Evolutionary conservation across 176 grass and related monocot species (phyloP).

Genomic region (Alloteropsis semialata): DNA sequence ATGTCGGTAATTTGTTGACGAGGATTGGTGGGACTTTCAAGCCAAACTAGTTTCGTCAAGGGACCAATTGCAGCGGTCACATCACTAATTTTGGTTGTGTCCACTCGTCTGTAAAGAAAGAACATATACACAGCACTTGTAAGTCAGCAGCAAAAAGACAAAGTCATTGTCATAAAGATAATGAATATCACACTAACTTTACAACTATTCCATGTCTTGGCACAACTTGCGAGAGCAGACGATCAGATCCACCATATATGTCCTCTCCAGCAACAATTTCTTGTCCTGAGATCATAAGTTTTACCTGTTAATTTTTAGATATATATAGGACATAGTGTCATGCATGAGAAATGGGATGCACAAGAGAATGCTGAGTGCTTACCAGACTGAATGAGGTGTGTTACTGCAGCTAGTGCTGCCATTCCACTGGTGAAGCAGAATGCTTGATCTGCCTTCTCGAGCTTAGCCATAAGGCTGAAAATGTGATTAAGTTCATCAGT

Average conservation of each 20-base stretch:
- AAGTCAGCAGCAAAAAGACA: constrained; percentile 25
- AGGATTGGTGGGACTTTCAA: constrained; percentile 98
- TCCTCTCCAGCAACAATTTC: constrained; percentile 97
- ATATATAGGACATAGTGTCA: not conserved
- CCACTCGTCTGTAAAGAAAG: constrained; percentile 60
- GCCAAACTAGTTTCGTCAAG: constrained; percentile 79
- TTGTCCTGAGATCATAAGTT: constrained; percentile 50
- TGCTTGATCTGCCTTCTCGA: constrained; percentile 95
- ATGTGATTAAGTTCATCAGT: constrained; percentile 28
- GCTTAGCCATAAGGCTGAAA: constrained; percentile 84
- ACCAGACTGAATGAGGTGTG: constrained; percentile 79
- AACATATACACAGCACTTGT: constrained; percentile 32
- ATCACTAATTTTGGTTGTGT: constrained; percentile 68
- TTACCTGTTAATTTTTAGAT: not conserved
- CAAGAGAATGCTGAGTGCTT: constrained; percentile 8
- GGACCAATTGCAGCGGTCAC: constrained; percentile 64
- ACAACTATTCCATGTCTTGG: constrained; percentile 82
- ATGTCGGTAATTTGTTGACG: constrained; percentile 94
- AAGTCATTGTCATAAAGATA: constrained; percentile 8
- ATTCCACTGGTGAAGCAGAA: constrained; percentile 99
- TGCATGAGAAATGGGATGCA: not conserved
- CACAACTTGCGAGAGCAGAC: constrained; percentile 83
- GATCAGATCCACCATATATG: constrained; percentile 96
- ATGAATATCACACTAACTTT: constrained; percentile 72
- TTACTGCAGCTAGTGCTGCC: constrained; percentile 75